Conservation (phyloP, 129 eudicot genomes). For the Flaveria brownii region DNA sequence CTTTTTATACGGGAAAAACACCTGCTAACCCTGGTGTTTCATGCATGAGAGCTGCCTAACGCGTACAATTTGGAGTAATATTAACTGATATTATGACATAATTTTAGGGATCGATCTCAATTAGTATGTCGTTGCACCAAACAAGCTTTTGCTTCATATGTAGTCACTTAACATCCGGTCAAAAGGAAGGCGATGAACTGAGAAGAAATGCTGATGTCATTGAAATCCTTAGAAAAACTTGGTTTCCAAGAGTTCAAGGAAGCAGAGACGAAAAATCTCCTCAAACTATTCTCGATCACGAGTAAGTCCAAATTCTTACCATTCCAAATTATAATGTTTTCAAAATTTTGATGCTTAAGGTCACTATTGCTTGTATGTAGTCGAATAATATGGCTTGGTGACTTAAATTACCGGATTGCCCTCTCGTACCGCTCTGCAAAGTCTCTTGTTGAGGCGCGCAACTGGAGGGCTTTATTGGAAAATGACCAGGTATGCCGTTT, state of each 20-base stretch:
- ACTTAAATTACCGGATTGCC: constrained; percentile 90
- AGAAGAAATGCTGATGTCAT: constrained; percentile 81
- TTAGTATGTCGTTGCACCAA: constrained; percentile 90
- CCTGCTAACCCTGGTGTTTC: too few relatives aligned
- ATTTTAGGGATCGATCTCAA: constrained; percentile 78
- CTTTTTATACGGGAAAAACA: too few relatives aligned
- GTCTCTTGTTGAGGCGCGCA: constrained; percentile 83
- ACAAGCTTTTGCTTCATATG: constrained; percentile 96
- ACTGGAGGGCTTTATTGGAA: constrained; percentile 80
- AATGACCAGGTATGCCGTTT: constrained; percentile 75
- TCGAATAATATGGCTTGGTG: constrained; percentile 97
- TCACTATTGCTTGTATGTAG: constrained; percentile 37
- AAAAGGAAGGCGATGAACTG: constrained; percentile 87
- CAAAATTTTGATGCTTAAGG: constrained; percentile 15
- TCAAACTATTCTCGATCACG: constrained; percentile 80
- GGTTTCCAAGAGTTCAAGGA: constrained; percentile 79
- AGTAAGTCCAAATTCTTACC: constrained; percentile 43
- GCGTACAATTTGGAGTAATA: neutral
- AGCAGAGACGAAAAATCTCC: constrained; percentile 63
- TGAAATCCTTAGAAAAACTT: constrained; percentile 78
- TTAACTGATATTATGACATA: constrained; percentile 9
- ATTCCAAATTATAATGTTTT: neutral
- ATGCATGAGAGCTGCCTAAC: too few relatives aligned
- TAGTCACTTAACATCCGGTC: constrained; percentile 84
- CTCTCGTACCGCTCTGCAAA: constrained; percentile 71